Evolutionary conservation across 495 filamentous ascomycete species (phyloP).

Genomic region (Tuber calosporum): DNA sequence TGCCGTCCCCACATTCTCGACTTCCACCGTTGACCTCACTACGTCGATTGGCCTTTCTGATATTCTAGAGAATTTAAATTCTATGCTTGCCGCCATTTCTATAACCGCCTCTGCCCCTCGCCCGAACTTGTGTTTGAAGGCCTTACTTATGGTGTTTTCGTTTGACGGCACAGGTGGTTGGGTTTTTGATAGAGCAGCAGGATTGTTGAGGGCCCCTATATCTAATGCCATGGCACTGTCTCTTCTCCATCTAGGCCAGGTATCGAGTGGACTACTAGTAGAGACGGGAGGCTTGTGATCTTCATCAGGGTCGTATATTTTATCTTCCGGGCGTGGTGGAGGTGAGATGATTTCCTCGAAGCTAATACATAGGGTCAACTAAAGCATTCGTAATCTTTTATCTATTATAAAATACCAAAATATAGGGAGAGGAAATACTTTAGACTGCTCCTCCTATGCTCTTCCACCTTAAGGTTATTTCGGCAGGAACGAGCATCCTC

Average conservation of each 20-base stretch:
- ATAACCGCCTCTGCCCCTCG: constrained; percentile 8
- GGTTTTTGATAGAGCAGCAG: constrained; percentile 12
- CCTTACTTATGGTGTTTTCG: constrained; percentile 3
- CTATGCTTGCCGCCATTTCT: constrained; percentile 7
- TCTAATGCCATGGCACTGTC: constrained; percentile 20
- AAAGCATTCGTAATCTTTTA: constrained; percentile 9
- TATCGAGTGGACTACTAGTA: constrained; percentile 35
- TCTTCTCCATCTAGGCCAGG: constrained; percentile 31
- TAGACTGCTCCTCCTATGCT: constrained; percentile 25
- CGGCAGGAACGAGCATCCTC: constrained; percentile 52
- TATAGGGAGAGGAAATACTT: constrained; percentile 20
- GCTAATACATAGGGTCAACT: constrained; percentile 8
- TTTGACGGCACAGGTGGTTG: constrained; percentile 8
- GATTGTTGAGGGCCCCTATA: constrained; percentile 8
- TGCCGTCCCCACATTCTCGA: not conserved
- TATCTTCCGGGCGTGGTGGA: constrained; percentile 22
- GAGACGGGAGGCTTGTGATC: constrained; percentile 28
- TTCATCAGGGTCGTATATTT: constrained; percentile 22
- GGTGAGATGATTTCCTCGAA: constrained; percentile 37
- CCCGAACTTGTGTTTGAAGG: not conserved
- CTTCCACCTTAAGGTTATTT: constrained; percentile 29
- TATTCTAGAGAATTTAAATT: constrained; percentile 31
- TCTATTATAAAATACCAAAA: not conserved
- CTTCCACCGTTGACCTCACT: constrained; percentile 2
- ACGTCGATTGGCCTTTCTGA: constrained; percentile 10